Evolutionary conservation across 176 grass and related monocot species (phyloP), one percentile per base, ranked within the genome.

Genomic region (Themeda triandra): DNA sequence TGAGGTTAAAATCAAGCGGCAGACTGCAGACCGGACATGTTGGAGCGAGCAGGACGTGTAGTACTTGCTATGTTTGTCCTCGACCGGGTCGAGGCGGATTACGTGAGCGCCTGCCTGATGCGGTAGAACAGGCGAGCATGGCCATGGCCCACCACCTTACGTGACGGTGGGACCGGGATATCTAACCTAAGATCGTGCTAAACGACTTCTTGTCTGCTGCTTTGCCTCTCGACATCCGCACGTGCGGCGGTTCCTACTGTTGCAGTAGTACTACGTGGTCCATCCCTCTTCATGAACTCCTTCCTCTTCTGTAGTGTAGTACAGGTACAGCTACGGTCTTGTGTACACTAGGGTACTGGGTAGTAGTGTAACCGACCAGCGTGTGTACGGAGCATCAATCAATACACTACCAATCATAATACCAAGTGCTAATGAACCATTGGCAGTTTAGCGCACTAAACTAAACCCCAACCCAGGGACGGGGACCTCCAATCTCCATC

Each of bases 161-260:
- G 40, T 88, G 17, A 42, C 13, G 6, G 11, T 76, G 70, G 77
- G 70, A 6, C 41, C 78, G 71, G 21, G 33, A 54, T 53, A 86
- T 86, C 83, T 2, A 82, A 71, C 83, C 65, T 58, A 80, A 81
- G 65, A 82, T 90, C 83, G 73, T 82, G 78, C 78, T 90, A 90
- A 90, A 86, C 83, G 83, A 90, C 83, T 82, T 86, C 72, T 45
- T 90, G 83, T 73, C 88, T 65, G 72, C 78, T 82, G 77, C 78
- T 32, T 65, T 66, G 78, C 76, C 71, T 3, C 19, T 23, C 25
- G 78, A 70, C 82, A 77, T 77, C 71, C 56, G 78, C 41, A 62
- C 69, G 82, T 59, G 82, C 23, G 63, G 4, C 69, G 82, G 69
- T 66, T 82, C 32, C 35, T 6, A 31, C 77, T 76, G 62, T 69